Conservation (phyloP, 129 eudicot species). For the Arctium minus region DNA sequence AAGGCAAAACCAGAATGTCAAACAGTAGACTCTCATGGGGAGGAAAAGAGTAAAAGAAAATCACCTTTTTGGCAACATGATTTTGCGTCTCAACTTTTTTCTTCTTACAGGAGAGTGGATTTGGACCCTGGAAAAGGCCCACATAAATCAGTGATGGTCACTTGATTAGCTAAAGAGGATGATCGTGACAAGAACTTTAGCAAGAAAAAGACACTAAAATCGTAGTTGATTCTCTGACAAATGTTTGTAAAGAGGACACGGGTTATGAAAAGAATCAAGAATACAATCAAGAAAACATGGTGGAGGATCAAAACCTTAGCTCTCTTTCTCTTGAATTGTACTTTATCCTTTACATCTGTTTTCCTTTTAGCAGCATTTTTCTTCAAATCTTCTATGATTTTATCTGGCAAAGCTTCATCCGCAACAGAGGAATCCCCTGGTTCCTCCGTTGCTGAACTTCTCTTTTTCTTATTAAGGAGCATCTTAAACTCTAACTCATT, state of each 20-base stretch:
- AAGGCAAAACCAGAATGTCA: not conserved
- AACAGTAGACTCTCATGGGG: not conserved
- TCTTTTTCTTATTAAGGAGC: conserved; percentile 40
- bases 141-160: not conserved
- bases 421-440: conserved; percentile 39
- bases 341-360: conserved; percentile 50
- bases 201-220: not conserved
- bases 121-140: conserved; percentile 67
- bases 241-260: not conserved
- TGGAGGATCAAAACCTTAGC: conserved; percentile 65
- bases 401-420: conserved; percentile 33
- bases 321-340: conserved; percentile 72
- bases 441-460: conserved; percentile 23
- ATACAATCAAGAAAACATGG: not conserved
- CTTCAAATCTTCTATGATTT: conserved; percentile 15
- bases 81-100: conserved; percentile 48
- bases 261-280: not conserved
- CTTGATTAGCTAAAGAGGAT: not conserved
- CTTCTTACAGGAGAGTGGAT: conserved; percentile 88
- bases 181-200: not conserved
- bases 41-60: not conserved
- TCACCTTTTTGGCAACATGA: conserved; percentile 44
- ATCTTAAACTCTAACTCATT: conserved; percentile 62
- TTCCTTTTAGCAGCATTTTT: conserved; percentile 27
- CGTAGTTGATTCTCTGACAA: not conserved